Base-by-base conservation (phyloP, 768 basidiomycete species). In the Chalciporus chontae region DNA sequence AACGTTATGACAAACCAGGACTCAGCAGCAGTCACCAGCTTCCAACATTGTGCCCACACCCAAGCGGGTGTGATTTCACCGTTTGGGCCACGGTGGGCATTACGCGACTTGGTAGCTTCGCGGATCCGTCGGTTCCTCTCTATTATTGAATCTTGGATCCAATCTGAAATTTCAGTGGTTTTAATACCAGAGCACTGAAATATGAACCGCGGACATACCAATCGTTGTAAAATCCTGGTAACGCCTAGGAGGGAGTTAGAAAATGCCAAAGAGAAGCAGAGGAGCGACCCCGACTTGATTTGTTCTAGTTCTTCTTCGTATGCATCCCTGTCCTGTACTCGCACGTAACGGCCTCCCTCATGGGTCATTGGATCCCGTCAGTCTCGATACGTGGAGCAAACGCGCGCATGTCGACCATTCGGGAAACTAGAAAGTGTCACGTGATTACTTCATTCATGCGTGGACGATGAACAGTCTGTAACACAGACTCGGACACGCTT, bases 161-260 rank as follows among this genome's bases (percentile, higher is more conserved):
- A 98, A 66, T 98, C 95, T 96, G 58, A 31, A 47, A 42, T 52
- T 52, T 47, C 42, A 55, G 48, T 50, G 48, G 47, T 43, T 49
- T 26, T 44, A 42, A 54, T 52, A 59, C 45, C 44, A 19, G 55
- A 47, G 41, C 40, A 24, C 54, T 36, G 46, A 52, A 48, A 45
- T 43, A 31, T n/a, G 46, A 5, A 40, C 50, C 42, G 54, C 47
- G 23, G 43, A 68, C 75, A 58, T 63, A 91, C 93, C 93, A 71
- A 96, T 94, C 6, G 94, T 95, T 39, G 85, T 86, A 65, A 96
- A 96, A 72, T 96, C 93, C 68, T 94, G 89, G 73, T 94, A 95
- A 52, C 89, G 90, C 56, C 93, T 94, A 56, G 36, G 45, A 54
- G 31, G 40, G 40, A 48, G 34, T 64, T 19, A 69, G 57, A 46